Conservation (phyloP, 2,329 filamentous ascomycete genomes). For the Sporothrix euskadiensis region DNA sequence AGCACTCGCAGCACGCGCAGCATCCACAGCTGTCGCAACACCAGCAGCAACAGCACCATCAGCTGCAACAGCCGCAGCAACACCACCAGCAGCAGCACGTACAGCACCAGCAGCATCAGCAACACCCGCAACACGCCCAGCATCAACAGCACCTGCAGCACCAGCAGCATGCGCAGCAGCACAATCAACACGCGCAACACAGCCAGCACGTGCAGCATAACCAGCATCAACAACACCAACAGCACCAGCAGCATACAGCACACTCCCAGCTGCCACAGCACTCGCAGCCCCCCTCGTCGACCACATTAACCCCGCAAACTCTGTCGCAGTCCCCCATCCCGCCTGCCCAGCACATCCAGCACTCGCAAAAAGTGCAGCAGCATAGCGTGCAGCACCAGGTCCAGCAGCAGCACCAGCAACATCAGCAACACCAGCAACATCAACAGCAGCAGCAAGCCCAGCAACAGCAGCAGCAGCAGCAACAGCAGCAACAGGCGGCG, state of each 20-base stretch:
- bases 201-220: constrained; percentile 34
- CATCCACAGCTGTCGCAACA: constrained; percentile 31
- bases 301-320: constrained; percentile 49
- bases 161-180: constrained; percentile 32
- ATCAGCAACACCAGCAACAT: constrained; percentile 37
- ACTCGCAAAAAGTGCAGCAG: constrained; percentile 24
- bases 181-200: constrained; percentile 29
- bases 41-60: constrained; percentile 26
- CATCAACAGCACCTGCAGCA: constrained; percentile 26
- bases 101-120: constrained; percentile 38
- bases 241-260: constrained; percentile 29
- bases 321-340: constrained; percentile 47
- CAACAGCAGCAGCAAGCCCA: constrained; percentile 37
- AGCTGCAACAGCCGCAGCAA: constrained; percentile 23
- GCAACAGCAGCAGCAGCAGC: constrained; percentile 36
- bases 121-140: constrained; percentile 33
- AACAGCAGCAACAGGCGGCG: constrained; percentile 36
- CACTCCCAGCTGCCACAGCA: constrained; percentile 35
- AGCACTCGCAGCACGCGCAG: constrained; percentile 34
- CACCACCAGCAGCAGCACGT: constrained; percentile 30
- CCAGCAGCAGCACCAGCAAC: constrained; percentile 34
- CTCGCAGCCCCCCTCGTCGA: constrained; percentile 39
- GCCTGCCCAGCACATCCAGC: constrained; percentile 35
- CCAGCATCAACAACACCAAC: constrained; percentile 37
- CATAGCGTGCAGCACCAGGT: constrained; percentile 26